Base-by-base conservation (phyloP, 768 basidiomycete genomes). In the Baorangia bicolor region DNA sequence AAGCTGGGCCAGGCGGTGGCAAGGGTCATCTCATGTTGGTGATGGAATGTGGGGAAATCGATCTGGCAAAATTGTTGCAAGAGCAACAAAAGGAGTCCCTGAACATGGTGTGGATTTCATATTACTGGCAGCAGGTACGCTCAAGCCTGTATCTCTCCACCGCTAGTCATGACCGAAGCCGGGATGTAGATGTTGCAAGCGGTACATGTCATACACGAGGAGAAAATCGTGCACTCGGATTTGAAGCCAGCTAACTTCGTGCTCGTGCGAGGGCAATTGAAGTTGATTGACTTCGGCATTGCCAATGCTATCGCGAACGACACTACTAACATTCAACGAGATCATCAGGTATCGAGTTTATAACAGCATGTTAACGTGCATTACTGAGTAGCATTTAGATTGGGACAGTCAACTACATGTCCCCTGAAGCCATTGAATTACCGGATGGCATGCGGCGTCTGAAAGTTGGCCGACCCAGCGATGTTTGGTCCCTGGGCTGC, bases 201-300 rank as follows among this genome's bases (percentile, higher is more conserved):
- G 1, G 96, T 99, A n/a, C 91, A 97, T 55, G 88, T 98, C 52
- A 96, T 98, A 50, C 96, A 99, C 66, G 92, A 96, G 60, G 94
- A 97, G 75, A 96, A 96, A 74, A 97, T 99, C 58, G 96, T 99
- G 3, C 96, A 99, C 73, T 96, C 95, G 20, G 96, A 99, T 73
- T 79, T 98, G 52, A 99, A 99, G 70, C 96, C 96, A 7, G 96
- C 97, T 4, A 99, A 99, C 72, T 99, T 99, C 62, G 95, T 99
- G 21, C 79, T 99, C 30, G 96, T 98, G 53, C 87, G 88, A 55
- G 96, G 96, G 6, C 89, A 93, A 61, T 78, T 99, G 53, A 99
- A 99, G 80, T 77, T 99, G 59, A 99, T 99, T 61, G 96, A 99
- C 71, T 99, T 99, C 67, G 96, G 96, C n/a, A 99, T 99, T 65